phyloP scores from a whole-genome alignment of 345 rosid species.

The Salix dunnii region DNA sequence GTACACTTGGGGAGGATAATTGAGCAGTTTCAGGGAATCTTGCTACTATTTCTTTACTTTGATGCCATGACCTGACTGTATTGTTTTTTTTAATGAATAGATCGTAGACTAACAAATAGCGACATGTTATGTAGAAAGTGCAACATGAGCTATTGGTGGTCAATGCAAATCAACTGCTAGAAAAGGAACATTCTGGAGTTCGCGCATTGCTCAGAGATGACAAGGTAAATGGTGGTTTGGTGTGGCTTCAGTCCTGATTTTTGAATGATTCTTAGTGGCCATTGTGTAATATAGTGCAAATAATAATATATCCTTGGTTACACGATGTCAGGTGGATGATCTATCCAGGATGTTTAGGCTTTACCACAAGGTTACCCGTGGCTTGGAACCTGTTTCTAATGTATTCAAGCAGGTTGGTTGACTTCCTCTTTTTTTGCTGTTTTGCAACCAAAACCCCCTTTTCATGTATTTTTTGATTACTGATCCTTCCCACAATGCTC shows the following conservation, averaged over 20 bases:
- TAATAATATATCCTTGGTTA: slow-evolving; percentile 1
- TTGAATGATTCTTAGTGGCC: neutral
- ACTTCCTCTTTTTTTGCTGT: slow-evolving; percentile 20
- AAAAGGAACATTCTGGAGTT: slow-evolving; percentile 91
- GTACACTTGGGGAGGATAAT: neutral
- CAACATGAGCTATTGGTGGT: slow-evolving; percentile 77
- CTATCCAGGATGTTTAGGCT: slow-evolving; percentile 96
- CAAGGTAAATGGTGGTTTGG: slow-evolving; percentile 45
- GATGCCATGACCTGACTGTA: neutral
- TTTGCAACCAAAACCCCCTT: neutral
- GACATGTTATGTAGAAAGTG: slow-evolving; percentile 56
- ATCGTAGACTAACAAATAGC: neutral
- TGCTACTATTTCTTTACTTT: neutral
- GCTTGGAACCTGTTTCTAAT: slow-evolving; percentile 81
- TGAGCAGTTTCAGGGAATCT: neutral
- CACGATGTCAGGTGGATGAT: slow-evolving; percentile 62
- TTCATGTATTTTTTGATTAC: neutral
- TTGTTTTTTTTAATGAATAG: neutral
- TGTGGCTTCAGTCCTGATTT: neutral
- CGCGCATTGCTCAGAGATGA: slow-evolving; percentile 82
- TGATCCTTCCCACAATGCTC: slow-evolving; percentile 4
- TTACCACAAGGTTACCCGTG: slow-evolving; percentile 59
- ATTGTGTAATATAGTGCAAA: neutral
- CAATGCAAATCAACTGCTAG: slow-evolving; percentile 63
- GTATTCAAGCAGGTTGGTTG: slow-evolving; percentile 78